Conservation (phyloP, 2,329 filamentous ascomycete species). For the Ascochyta pisi region DNA sequence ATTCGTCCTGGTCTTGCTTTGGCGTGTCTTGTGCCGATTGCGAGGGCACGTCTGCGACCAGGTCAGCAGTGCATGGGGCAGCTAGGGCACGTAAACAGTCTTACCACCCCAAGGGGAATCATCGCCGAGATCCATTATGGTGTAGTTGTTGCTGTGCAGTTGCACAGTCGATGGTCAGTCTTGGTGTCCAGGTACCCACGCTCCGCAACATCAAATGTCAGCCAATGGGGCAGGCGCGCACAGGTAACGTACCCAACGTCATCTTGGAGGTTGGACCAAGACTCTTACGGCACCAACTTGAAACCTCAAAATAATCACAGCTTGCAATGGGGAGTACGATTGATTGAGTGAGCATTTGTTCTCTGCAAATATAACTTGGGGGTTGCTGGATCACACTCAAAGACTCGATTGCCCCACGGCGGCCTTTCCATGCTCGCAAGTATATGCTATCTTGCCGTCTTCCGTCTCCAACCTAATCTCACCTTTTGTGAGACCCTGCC, state of each 20-base stretch:
- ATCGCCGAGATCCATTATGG: slow-evolving; percentile 52
- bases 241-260: slow-evolving; percentile 17
- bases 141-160: slow-evolving; percentile 19
- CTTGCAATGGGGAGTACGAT: background rate
- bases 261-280: background rate
- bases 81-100: slow-evolving; percentile 5
- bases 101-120: slow-evolving; percentile 54
- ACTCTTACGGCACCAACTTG: background rate
- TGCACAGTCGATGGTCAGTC: slow-evolving; percentile 18
- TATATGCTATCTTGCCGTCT: slow-evolving; percentile 50
- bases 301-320: background rate
- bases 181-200: slow-evolving; percentile 14
- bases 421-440: slow-evolving; percentile 50
- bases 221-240: slow-evolving; percentile 15
- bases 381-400: slow-evolving; percentile 5
- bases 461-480: slow-evolving; percentile 47
- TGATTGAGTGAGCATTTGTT: background rate
- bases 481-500: slow-evolving; percentile 49
- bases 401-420: slow-evolving; percentile 30
- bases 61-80: slow-evolving; percentile 21
- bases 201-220: slow-evolving; percentile 8
- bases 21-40: slow-evolving; percentile 39
- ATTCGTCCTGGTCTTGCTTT: slow-evolving; percentile 46
- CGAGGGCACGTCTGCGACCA: slow-evolving; percentile 55
- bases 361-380: background rate